Conservation (phyloP, 1,284 basidiomycete genomes). For the Somion occarium region DNA sequence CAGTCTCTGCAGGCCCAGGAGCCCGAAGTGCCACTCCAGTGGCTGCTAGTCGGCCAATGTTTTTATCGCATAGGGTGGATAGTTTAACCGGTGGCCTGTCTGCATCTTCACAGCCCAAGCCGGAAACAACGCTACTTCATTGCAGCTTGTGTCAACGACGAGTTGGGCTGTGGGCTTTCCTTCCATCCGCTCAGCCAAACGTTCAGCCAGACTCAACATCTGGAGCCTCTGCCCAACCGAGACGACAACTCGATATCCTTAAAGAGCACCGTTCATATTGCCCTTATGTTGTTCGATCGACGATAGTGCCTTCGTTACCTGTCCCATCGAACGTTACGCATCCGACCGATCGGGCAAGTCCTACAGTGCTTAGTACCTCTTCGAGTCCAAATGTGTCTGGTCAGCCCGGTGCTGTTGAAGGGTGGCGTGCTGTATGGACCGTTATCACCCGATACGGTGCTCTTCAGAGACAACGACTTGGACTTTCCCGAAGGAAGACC, state of each 20-base stretch:
- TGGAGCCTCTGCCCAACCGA: conserved; percentile 24
- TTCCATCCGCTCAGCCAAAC: conserved; percentile 22
- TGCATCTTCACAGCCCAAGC: conserved; percentile 19
- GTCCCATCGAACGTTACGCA: conserved; percentile 15
- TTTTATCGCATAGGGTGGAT: conserved; percentile 8
- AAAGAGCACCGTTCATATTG: conserved; percentile 80
- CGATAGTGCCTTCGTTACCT: conserved; percentile 56
- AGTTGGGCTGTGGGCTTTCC: conserved; percentile 73
- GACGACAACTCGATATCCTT: conserved; percentile 62
- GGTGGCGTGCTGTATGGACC: conserved; percentile 70
- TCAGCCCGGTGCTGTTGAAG: conserved; percentile 45
- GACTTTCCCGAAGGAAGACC: conserved; percentile 14
- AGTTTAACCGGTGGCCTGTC: conserved; percentile 10
- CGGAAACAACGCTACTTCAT: conserved; percentile 50
- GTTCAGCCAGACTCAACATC: conserved; percentile 11
- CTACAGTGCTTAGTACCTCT: background rate
- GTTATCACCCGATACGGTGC: conserved; percentile 61
- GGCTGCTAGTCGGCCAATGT: conserved; percentile 12
- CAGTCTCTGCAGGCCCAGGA: conserved; percentile 12
- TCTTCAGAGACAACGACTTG: conserved; percentile 49
- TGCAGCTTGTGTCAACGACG: conserved; percentile 71
- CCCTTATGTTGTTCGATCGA: conserved; percentile 71
- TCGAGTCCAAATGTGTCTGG: background rate
- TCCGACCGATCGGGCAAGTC: background rate
- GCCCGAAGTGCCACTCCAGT: conserved; percentile 17